Evolutionary conservation across 805 yeast genomes (phyloP).

Genomic region (Monosporozyma servazzii): DNA sequence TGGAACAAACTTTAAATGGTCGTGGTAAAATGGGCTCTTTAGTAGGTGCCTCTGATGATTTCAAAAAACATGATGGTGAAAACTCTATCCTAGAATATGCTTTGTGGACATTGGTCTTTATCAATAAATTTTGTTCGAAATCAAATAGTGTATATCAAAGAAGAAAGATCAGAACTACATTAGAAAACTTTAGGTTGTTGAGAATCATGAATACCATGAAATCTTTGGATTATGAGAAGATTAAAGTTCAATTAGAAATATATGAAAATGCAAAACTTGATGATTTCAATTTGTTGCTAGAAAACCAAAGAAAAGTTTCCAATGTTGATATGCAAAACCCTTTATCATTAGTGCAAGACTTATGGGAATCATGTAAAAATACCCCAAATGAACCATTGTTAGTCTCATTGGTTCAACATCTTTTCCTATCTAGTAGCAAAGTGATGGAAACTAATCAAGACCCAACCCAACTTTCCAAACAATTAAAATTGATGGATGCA

Average conservation of each 20-base stretch:
- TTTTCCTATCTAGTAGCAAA: constrained; percentile 26
- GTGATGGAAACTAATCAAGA: constrained; percentile 18
- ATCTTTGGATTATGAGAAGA: constrained; percentile 48
- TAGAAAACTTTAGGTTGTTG: constrained; percentile 26
- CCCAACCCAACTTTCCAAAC: constrained; percentile 25
- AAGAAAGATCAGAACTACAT: constrained; percentile 24
- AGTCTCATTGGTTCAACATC: constrained; percentile 38
- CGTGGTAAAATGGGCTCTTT: constrained; percentile 83
- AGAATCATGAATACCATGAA: constrained; percentile 38
- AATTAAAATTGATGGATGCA: constrained; percentile 54
- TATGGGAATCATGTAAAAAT: constrained; percentile 41
- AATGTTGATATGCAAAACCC: constrained; percentile 48
- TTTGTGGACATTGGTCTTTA: constrained; percentile 24
- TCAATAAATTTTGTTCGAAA: constrained; percentile 25
- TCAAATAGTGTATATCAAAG: constrained; percentile 26
- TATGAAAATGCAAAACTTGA: constrained; percentile 41
- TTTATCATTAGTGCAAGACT: constrained; percentile 50
- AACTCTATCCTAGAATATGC: constrained; percentile 33
- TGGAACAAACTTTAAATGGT: constrained; percentile 66
- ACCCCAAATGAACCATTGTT: constrained; percentile 44
- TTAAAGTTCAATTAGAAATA: constrained; percentile 57
- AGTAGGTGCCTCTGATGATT: constrained; percentile 88
- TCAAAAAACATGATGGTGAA: constrained; percentile 37
- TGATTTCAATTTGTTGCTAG: constrained; percentile 25
- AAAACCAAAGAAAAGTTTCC: constrained; percentile 11